Base-by-base conservation (phyloP, 139 green algal genomes). In the Chlamydomonas sphaeroides region DNA sequence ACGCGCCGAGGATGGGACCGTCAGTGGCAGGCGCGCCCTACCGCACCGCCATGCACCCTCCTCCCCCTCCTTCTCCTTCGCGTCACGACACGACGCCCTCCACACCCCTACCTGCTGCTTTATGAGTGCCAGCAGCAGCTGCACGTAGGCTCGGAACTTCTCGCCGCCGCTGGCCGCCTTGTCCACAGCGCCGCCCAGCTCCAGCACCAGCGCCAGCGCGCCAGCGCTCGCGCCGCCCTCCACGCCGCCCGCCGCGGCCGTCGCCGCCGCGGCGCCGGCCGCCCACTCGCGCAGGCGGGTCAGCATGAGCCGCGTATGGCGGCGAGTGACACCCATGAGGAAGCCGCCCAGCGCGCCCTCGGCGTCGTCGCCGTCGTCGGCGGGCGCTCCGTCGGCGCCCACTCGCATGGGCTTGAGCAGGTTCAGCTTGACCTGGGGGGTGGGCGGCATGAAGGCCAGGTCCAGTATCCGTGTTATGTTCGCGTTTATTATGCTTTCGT, bases 131-230 rank as follows among this genome's bases (percentile, higher is more conserved):
- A 85, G 30, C 45, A 91, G 77, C 49, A 91, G 65, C 65, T 76
- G 72, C 1, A 76, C 65, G 33, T 91, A 91, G 7, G 80, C 84
- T 61, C 81, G 85, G 65, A 91, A 76, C 70, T 87, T 86, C 14
- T 84, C 88, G n/a, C 85, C 80, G 1, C 84, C 84, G 25, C n/a
- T 59, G 18, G 57, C 28, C 2, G 71, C 85, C 51, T 63, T 36
- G 15, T 79, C 79, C 30, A 75, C 65, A 14, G 79, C 66, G 0
- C 36, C 66, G 6, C n/a, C 36, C 57, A 80, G 28, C 45, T 86
- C 78, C 63, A 33, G 23, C 38, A 69, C 51, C 73, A 80, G 2
- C 42, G 75, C 30, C 65, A 63, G 61, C 65, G 56, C 62, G 36
- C 63, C 45, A 63, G 65, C 28, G 30, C 14, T 35, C 36, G 57